Percentiles rank a stretch among this genome's conserved stretches.
Evolutionary conservation across 108 stramenopile genomes (phyloP).

Genomic region (Cyclotella kingstonii): DNA sequence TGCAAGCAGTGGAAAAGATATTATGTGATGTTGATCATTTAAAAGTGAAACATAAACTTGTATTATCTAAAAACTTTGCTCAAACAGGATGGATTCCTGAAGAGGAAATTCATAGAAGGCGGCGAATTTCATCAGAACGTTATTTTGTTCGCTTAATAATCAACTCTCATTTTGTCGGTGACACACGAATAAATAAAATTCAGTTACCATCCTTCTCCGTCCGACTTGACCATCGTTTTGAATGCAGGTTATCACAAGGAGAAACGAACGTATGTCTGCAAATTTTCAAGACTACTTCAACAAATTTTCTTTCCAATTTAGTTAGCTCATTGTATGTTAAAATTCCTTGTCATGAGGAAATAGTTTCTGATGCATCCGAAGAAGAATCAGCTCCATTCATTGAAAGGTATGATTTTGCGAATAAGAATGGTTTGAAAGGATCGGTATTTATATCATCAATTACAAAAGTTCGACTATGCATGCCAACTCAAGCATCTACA

Average conservation of each 20-base stretch:
- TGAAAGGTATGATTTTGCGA: constrained; percentile 26
- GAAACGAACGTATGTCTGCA: constrained; percentile 23
- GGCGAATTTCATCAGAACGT: constrained; percentile 16
- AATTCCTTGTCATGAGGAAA: background rate
- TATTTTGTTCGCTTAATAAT: constrained; percentile 36
- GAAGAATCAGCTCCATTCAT: background rate
- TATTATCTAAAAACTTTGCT: background rate
- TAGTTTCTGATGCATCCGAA: background rate
- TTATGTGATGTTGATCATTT: constrained; percentile 3
- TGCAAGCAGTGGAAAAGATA: constrained; percentile 11
- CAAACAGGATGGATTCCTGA: constrained; percentile 3
- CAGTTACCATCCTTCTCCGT: constrained; percentile 34
- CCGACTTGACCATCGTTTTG: constrained; percentile 25
- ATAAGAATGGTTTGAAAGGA: constrained; percentile 16
- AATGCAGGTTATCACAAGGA: constrained; percentile 27
- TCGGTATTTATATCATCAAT: background rate
- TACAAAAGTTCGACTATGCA: background rate
- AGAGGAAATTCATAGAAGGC: constrained; percentile 18
- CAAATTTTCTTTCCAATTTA: constrained; percentile 11
- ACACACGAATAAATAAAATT: constrained; percentile 18
- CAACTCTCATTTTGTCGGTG: constrained; percentile 37
- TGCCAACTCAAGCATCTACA: background rate
- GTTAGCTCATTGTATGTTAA: constrained; percentile 13
- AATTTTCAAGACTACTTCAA: constrained; percentile 18
- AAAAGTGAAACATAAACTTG: background rate